Conservation (phyloP, 768 basidiomycete species). For the Amanita subjunquillea region DNA sequence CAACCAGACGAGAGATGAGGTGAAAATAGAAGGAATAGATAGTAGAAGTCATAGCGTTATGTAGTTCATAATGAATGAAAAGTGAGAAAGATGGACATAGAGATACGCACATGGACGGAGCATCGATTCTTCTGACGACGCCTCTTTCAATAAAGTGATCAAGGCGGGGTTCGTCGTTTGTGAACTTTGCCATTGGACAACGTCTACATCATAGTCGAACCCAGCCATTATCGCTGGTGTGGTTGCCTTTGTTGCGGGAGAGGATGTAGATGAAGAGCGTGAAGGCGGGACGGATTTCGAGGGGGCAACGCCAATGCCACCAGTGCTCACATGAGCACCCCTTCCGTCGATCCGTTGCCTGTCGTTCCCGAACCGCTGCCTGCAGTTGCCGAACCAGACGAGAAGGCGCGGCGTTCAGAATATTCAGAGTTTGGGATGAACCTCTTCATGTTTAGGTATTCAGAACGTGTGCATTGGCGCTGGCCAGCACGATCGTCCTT, state of each 20-base stretch:
- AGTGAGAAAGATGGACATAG: neutral
- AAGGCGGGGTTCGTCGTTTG: conserved; percentile 5
- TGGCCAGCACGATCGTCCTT: too few relatives aligned
- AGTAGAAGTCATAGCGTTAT: neutral
- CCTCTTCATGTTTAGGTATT: neutral
- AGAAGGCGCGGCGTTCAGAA: neutral
- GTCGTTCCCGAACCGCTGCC: neutral
- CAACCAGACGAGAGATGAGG: neutral
- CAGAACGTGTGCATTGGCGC: too few relatives aligned
- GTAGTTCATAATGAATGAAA: neutral
- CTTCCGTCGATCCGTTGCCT: neutral
- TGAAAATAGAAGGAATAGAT: neutral
- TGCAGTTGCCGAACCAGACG: neutral
- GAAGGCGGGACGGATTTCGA: neutral
- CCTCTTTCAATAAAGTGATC: neutral
- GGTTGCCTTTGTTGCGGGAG: neutral
- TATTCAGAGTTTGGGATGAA: neutral
- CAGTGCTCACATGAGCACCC: neutral
- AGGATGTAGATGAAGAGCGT: neutral
- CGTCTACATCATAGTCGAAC: neutral
- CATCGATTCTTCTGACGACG: neutral
- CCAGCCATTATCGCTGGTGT: neutral
- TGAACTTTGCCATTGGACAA: conserved; percentile 4
- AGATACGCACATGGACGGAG: neutral
- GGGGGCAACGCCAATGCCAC: neutral